Evolutionary conservation across 2,329 filamentous ascomycete species (phyloP).

Genomic region (Incumbomyces lentus): DNA sequence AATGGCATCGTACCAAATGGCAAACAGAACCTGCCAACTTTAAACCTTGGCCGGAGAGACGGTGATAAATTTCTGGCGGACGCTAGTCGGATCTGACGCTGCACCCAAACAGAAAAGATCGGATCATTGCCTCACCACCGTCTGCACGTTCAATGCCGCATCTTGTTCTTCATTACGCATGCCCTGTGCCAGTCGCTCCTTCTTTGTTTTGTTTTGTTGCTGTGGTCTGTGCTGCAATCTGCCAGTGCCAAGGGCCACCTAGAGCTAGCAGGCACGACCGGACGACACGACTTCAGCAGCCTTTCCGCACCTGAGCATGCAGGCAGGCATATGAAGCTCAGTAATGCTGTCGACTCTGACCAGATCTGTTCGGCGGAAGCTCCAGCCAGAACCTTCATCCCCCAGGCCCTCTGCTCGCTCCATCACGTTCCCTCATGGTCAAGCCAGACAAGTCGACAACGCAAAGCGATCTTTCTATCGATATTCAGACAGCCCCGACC

Average conservation of each 20-base stretch:
- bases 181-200: constrained; percentile 4
- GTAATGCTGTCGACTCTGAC: constrained; percentile 5
- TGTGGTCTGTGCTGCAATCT: neutral
- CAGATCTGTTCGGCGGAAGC: neutral
- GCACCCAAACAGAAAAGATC: too few species aligned
- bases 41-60: too few species aligned
- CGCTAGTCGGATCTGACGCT: too few species aligned
- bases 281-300: neutral
- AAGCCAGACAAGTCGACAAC: neutral
- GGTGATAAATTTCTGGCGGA: too few species aligned
- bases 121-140: too few species aligned
- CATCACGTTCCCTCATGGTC: neutral
- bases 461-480: neutral
- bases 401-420: neutral
- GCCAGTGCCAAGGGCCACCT: too few species aligned
- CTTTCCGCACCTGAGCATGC: neutral
- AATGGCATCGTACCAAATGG: neutral
- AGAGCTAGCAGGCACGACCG: neutral
- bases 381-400: neutral
- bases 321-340: too few species aligned
- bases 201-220: constrained; percentile 5
- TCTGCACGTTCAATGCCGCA: too few species aligned
- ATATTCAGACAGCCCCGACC: neutral
- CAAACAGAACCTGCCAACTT: neutral
- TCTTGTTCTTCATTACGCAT: neutral